A percentile compares a stretch with the other conserved stretches of the same genome.
Conservation (phyloP, 2,329 filamentous ascomycete genomes). For the Colletotrichum sp. region DNA sequence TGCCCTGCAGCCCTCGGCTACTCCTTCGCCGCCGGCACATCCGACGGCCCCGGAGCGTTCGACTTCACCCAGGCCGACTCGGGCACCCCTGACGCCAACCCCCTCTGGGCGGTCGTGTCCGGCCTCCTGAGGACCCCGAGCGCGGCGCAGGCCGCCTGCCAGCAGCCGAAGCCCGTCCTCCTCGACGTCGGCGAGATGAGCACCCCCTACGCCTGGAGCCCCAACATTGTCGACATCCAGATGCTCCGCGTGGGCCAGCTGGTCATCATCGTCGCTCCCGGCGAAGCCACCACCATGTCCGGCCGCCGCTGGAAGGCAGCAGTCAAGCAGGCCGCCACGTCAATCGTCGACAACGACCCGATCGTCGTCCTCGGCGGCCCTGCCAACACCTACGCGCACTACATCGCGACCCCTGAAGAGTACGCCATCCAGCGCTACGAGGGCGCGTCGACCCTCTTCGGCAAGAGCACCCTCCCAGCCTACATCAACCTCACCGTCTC, state of each 20-base stretch:
- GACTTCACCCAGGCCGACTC: conserved; percentile 91
- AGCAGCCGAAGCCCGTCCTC: conserved; percentile 82
- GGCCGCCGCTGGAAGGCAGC: conserved; percentile 85
- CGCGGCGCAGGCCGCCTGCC: conserved; percentile 74
- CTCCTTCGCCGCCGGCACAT: conserved; percentile 91
- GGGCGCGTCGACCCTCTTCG: conserved; percentile 90
- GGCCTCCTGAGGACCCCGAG: conserved; percentile 74
- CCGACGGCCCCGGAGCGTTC: conserved; percentile 88
- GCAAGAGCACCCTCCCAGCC: conserved; percentile 80
- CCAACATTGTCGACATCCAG: conserved; percentile 91
- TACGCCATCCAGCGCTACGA: conserved; percentile 89
- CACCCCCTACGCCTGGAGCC: conserved; percentile 83
- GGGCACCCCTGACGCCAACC: conserved; percentile 70
- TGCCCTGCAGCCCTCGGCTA: conserved; percentile 91
- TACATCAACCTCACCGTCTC: conserved; percentile 87
- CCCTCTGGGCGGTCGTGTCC: conserved; percentile 81
- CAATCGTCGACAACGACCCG: conserved; percentile 58
- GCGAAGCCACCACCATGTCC: conserved; percentile 92
- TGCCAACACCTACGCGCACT: conserved; percentile 89
- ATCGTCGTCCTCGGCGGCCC: conserved; percentile 87
- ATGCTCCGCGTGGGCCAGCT: conserved; percentile 84
- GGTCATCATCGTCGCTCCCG: conserved; percentile 82
- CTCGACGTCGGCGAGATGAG: conserved; percentile 86
- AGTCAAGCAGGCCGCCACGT: conserved; percentile 56
- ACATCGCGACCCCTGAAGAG: conserved; percentile 80